Evolutionary conservation across 768 basidiomycete species (phyloP).

Genomic region (Strobilomyces echinocephalus): DNA sequence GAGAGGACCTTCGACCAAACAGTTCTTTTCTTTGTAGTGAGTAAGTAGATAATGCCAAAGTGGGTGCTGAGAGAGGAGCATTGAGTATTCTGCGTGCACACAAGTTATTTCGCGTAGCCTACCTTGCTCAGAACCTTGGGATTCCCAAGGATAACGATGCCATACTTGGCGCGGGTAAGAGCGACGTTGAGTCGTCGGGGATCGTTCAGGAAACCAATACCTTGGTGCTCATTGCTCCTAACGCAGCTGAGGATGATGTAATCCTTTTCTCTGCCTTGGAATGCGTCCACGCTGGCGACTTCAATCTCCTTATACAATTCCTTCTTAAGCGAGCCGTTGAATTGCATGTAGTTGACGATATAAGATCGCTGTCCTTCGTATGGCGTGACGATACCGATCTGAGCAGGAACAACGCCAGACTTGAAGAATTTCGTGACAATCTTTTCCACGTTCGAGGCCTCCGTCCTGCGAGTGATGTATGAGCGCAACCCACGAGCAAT

Average conservation of each 20-base stretch:
- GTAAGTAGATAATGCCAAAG: constrained; percentile 98
- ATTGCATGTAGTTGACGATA: constrained; percentile 99
- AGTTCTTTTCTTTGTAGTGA: constrained; percentile 95
- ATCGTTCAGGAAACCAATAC: constrained; percentile 98
- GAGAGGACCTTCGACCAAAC: constrained; percentile 92
- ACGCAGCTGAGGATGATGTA: constrained; percentile 99
- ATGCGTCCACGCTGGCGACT: constrained; percentile 97
- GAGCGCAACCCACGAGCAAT: neutral
- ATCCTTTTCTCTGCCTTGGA: constrained; percentile 99
- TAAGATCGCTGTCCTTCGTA: constrained; percentile 99
- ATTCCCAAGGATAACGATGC: constrained; percentile 99
- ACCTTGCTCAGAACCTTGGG: constrained; percentile 99
- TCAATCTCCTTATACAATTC: constrained; percentile 99
- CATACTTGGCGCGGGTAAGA: constrained; percentile 95
- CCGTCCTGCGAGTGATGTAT: constrained; percentile 58
- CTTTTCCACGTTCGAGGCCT: constrained; percentile 98
- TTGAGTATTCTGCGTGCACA: constrained; percentile 11
- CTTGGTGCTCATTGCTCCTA: constrained; percentile 97
- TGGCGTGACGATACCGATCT: constrained; percentile 98
- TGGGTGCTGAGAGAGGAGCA: constrained; percentile 62
- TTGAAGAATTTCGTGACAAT: constrained; percentile 99
- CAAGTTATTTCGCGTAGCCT: constrained; percentile 16
- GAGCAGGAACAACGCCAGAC: constrained; percentile 89
- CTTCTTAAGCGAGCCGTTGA: constrained; percentile 98
- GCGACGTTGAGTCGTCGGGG: constrained; percentile 95